These are phyloP conservation scores for Solanum medicagineum DNA, from an alignment of 257 asterid genomes.

Conservation along the genomic window DNA sequence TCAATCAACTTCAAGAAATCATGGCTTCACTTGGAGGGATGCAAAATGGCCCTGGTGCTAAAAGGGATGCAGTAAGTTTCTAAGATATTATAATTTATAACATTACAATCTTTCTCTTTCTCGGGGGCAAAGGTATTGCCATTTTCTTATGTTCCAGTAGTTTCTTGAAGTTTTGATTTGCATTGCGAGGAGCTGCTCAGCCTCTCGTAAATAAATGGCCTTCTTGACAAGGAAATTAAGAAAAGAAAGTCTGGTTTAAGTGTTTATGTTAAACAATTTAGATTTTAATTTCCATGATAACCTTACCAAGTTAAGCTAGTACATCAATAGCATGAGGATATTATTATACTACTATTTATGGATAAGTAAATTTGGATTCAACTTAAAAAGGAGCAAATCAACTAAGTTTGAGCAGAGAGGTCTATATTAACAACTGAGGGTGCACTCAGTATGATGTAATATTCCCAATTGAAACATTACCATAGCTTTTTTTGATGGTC, in stretches of 20 bases:
- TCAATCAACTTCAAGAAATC: conserved; percentile 12
- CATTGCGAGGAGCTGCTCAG: not conserved
- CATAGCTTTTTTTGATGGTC: not conserved
- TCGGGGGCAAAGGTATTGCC: not conserved
- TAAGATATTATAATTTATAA: not conserved
- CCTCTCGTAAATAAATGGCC: not conserved
- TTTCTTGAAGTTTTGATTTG: not conserved
- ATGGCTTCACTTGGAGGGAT: conserved; percentile 63
- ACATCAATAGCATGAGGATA: not conserved
- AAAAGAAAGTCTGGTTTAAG: not conserved
- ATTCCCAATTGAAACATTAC: not conserved
- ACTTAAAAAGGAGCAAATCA: not conserved
- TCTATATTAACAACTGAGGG: not conserved
- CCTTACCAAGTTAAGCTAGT: not conserved
- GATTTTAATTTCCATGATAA: not conserved
- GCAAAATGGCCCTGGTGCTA: conserved; percentile 96
- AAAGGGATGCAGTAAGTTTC: not conserved
- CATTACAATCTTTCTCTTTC: not conserved
- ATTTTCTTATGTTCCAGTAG: not conserved
- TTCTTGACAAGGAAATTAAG: not conserved
- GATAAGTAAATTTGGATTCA: not conserved
- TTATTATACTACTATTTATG: not conserved
- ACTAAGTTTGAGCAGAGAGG: not conserved
- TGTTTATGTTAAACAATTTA: not conserved
- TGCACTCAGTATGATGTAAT: not conserved